phyloP scores from a whole-genome alignment of 148 eudicot genomes.

The Amaranthus cruentus region DNA sequence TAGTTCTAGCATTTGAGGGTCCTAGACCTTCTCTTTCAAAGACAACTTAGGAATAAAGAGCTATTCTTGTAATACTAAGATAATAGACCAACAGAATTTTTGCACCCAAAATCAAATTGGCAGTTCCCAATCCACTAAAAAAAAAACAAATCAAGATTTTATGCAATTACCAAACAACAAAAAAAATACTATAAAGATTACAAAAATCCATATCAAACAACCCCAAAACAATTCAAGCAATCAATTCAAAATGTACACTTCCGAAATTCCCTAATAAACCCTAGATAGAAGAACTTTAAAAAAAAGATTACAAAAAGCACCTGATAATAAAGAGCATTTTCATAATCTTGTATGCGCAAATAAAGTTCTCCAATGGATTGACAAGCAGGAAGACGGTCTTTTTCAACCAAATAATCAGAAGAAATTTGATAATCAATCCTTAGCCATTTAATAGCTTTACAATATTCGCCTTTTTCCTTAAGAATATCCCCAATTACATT shows the following conservation, averaged over 20 bases:
- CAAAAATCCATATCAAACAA: neutral
- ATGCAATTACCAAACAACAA: neutral
- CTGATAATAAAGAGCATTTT: conserved; percentile 72
- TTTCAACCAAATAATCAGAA: conserved; percentile 40
- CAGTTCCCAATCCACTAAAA: neutral
- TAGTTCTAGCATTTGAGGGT: too few species aligned
- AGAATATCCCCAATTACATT: conserved; percentile 74
- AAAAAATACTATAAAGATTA: neutral
- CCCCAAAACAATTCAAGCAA: neutral
- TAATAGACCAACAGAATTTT: too few species aligned
- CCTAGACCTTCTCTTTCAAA: too few species aligned
- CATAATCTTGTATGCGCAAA: conserved; percentile 52
- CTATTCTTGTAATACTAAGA: too few species aligned
- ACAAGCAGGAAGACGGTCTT: conserved; percentile 83
- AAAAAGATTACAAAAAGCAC: conserved; percentile 18
- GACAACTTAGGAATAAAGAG: too few species aligned
- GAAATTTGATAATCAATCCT: conserved; percentile 73
- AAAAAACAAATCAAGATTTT: neutral
- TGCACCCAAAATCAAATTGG: neutral
- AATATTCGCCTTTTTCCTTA: conserved; percentile 81
- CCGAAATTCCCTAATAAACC: neutral
- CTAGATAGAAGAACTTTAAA: neutral
- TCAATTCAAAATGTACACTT: neutral
- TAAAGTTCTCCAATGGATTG: conserved; percentile 84
- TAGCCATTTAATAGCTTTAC: conserved; percentile 68